phyloP scores from a whole-genome alignment of 2,329 filamentous ascomycete genomes.

The Davidsoniella neocaledoniae region DNA sequence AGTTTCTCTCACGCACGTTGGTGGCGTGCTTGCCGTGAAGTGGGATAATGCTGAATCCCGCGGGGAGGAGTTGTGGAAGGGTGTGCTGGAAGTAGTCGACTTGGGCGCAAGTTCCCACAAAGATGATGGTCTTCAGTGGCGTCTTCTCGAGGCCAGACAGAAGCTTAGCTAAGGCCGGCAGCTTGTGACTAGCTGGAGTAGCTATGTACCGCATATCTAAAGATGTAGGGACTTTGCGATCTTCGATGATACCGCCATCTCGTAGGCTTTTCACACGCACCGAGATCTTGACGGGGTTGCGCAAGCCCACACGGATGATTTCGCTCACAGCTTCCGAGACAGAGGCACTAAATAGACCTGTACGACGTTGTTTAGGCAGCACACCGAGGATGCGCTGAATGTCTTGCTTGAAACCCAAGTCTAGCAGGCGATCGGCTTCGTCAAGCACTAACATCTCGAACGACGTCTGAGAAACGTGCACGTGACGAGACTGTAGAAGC shows the following conservation, averaged over 20 bases:
- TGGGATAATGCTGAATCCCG: constrained; percentile 53
- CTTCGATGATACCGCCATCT: constrained; percentile 49
- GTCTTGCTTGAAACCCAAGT: constrained; percentile 86
- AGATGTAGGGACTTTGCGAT: constrained; percentile 78
- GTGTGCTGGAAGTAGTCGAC: constrained; percentile 88
- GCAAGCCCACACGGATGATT: constrained; percentile 75
- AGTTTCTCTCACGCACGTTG: constrained; percentile 77
- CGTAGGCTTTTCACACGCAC: constrained; percentile 72
- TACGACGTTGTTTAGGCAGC: constrained; percentile 82
- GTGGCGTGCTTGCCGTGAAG: constrained; percentile 86
- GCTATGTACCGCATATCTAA: constrained; percentile 80
- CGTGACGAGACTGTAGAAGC: constrained; percentile 68
- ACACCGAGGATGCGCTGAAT: constrained; percentile 69
- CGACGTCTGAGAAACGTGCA: constrained; percentile 71
- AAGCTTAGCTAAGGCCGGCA: constrained; percentile 56
- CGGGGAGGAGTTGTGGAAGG: constrained; percentile 54
- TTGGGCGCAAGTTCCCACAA: constrained; percentile 81
- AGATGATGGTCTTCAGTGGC: constrained; percentile 77
- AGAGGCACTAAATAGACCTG: constrained; percentile 84
- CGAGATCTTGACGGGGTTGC: constrained; percentile 87
- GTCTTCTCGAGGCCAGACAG: constrained; percentile 51
- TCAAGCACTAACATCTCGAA: constrained; percentile 90
- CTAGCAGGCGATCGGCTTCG: constrained; percentile 81
- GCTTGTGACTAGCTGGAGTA: constrained; percentile 60
- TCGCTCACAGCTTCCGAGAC: constrained; percentile 92